A percentile compares a stretch with the other conserved stretches of the same genome.
Evolutionary conservation across 345 rosid genomes (phyloP).

Genomic region (Ailanthus altissimus): DNA sequence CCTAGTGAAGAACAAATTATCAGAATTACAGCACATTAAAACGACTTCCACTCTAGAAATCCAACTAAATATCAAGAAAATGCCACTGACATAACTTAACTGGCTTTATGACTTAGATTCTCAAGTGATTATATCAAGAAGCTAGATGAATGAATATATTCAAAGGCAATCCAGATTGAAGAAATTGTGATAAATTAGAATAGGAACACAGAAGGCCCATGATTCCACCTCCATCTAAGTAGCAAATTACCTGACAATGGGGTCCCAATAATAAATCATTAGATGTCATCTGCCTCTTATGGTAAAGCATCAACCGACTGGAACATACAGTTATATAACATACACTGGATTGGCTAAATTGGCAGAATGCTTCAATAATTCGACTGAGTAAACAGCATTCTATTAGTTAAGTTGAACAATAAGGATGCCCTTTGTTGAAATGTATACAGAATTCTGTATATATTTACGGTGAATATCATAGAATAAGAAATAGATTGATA

Average conservation of each 20-base stretch:
- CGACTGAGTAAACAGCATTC: neutral
- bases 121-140: neutral
- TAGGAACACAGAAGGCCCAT: conserved; percentile 1
- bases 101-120: neutral
- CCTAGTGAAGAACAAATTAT: conserved; percentile 1
- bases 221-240: neutral
- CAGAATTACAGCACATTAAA: neutral
- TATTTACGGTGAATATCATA: too few relatives aligned
- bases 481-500: too few relatives aligned
- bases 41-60: neutral
- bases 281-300: neutral
- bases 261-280: neutral
- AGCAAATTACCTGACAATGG: neutral
- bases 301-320: neutral
- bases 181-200: neutral
- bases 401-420: neutral
- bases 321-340: neutral
- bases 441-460: too few relatives aligned
- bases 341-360: neutral
- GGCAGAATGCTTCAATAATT: neutral
- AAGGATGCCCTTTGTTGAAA: neutral
- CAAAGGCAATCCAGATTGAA: neutral
- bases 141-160: neutral
- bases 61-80: neutral
- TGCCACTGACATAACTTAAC: neutral